Percentiles rank a stretch among this genome's conserved stretches.
Evolutionary conservation across 768 basidiomycete species (phyloP).

Genomic region (Lenzites betulinus): DNA sequence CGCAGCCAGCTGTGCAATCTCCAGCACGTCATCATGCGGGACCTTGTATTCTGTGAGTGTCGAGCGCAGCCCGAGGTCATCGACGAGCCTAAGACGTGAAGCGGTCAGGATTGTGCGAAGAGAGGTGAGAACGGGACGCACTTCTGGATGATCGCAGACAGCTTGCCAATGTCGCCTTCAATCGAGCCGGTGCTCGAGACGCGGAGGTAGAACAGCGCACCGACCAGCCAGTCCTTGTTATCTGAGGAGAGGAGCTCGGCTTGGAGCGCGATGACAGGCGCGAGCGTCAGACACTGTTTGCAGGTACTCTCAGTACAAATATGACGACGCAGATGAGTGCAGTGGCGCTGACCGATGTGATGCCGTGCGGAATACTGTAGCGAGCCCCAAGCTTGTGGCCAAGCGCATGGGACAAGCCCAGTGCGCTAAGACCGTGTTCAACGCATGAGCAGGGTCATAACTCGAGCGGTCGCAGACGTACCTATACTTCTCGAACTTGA

Average conservation of each 20-base stretch:
- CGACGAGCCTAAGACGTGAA: constrained; percentile 74
- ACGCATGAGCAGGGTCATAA: neutral
- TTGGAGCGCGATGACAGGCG: constrained; percentile 61
- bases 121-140: too few relatives aligned
- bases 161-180: constrained; percentile 59
- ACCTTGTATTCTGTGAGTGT: constrained; percentile 67
- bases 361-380: constrained; percentile 79
- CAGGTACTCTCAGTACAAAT: too few relatives aligned
- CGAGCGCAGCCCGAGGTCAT: constrained; percentile 56
- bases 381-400: constrained; percentile 74
- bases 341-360: constrained; percentile 63
- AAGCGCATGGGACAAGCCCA: constrained; percentile 75
- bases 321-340: too few relatives aligned
- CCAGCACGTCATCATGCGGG: constrained; percentile 53
- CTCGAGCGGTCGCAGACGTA: too few relatives aligned
- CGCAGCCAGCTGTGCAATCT: constrained; percentile 53
- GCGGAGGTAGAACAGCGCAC: constrained; percentile 57
- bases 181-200: constrained; percentile 62
- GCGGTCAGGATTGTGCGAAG: too few relatives aligned
- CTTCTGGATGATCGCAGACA: constrained; percentile 58
- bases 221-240: constrained; percentile 62
- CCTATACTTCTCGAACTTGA: constrained; percentile 58
- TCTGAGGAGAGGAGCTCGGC: constrained; percentile 58
- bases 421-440: constrained; percentile 40
- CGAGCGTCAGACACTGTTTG: constrained; percentile 77